Conservation (phyloP, 2,329 filamentous ascomycete species). For the Drechslerella dactyloides region DNA sequence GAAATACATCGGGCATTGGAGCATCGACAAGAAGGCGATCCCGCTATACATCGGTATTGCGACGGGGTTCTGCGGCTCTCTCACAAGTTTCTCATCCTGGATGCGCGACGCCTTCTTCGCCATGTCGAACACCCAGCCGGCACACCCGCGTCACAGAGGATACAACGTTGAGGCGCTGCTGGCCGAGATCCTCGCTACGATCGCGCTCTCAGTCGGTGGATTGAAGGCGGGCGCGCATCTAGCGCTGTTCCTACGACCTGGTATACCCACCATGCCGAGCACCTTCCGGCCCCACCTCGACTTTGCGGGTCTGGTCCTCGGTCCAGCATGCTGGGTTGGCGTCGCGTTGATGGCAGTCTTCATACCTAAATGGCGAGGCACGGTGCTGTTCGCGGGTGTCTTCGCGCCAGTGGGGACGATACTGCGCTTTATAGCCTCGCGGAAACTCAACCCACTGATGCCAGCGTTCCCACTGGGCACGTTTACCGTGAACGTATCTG, state of each 20-base stretch:
- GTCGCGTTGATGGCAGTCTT: conserved; percentile 74
- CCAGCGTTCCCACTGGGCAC: conserved; percentile 82
- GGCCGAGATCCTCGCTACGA: conserved; percentile 74
- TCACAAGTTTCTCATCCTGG: conserved; percentile 88
- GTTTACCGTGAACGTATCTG: conserved; percentile 79
- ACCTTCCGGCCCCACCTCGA: conserved; percentile 70
- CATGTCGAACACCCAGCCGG: conserved; percentile 70
- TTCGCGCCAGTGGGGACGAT: conserved; percentile 84
- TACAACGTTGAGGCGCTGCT: conserved; percentile 83
- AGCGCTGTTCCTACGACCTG: conserved; percentile 63
- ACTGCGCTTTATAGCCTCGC: conserved; percentile 73
- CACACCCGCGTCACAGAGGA: conserved; percentile 68
- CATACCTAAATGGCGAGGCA: conserved; percentile 80
- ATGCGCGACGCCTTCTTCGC: conserved; percentile 80
- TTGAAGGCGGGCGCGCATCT: conserved; percentile 77
- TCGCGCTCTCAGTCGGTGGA: conserved; percentile 72
- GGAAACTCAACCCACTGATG: conserved; percentile 72
- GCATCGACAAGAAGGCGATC: conserved; percentile 74
- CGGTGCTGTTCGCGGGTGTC: conserved; percentile 75
- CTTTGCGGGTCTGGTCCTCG: conserved; percentile 68
- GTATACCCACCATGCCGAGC: conserved; percentile 67
- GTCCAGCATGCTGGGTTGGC: conserved; percentile 77
- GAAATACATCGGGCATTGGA: conserved; percentile 26
- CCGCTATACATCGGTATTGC: conserved; percentile 86
- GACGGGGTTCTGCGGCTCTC: conserved; percentile 86